Percentiles rank a stretch among this genome's conserved stretches.
Evolutionary conservation across 2,329 filamentous ascomycete species (phyloP).

Genomic region (Massarina eburnea): DNA sequence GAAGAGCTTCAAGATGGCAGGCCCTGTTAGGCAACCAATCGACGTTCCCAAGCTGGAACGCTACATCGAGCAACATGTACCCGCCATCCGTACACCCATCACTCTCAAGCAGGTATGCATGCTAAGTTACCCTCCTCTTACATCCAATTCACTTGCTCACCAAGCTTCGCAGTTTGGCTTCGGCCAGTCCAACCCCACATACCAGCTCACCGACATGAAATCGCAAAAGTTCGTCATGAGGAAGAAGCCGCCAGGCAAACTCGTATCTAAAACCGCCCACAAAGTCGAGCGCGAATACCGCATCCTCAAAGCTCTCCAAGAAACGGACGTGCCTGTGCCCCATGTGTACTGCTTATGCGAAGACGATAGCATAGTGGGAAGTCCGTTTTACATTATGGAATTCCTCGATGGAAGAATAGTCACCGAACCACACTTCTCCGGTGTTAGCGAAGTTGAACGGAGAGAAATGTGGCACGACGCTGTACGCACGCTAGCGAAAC

Average conservation of each 20-base stretch:
- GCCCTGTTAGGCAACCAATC: slow-evolving; percentile 85
- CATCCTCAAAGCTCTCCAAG: slow-evolving; percentile 79
- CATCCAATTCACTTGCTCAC: no score
- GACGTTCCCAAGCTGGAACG: slow-evolving; percentile 76
- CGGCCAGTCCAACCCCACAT: slow-evolving; percentile 96
- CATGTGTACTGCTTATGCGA: slow-evolving; percentile 83
- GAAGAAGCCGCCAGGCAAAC: slow-evolving; percentile 93
- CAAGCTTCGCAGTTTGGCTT: slow-evolving; percentile 99
- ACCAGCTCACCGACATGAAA: slow-evolving; percentile 76
- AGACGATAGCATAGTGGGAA: slow-evolving; percentile 77
- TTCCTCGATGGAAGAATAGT: slow-evolving; percentile 94
- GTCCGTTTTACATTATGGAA: slow-evolving; percentile 96
- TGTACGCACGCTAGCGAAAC: slow-evolving; percentile 76
- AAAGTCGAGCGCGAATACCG: slow-evolving; percentile 95
- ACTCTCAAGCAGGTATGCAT: slow-evolving; percentile 89
- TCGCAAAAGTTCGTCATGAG: slow-evolving; percentile 81
- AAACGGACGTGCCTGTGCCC: slow-evolving; percentile 83
- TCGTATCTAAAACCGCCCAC: slow-evolving; percentile 85
- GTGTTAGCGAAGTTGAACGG: slow-evolving; percentile 67
- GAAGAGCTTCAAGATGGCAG: slow-evolving; percentile 81
- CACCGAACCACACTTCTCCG: slow-evolving; percentile 81
- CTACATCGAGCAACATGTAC: slow-evolving; percentile 78
- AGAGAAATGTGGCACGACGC: slow-evolving; percentile 75
- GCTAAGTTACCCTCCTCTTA: no score
- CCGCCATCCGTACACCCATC: slow-evolving; percentile 78